phyloP scores from a whole-genome alignment of 1,284 basidiomycete genomes.

The Fomitopsis schrenkii region DNA sequence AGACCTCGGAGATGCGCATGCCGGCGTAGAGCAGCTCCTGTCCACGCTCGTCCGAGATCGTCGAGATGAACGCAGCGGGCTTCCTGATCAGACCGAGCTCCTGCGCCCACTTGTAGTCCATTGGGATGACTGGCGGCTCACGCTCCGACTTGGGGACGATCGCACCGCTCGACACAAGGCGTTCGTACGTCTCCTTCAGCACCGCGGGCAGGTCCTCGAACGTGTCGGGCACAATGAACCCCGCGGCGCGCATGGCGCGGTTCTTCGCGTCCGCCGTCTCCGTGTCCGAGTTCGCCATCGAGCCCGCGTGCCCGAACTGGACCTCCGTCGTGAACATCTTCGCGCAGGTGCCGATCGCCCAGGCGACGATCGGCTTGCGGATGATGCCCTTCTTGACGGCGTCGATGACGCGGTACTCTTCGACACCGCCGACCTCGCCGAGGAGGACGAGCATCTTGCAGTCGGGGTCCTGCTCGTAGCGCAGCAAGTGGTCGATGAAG shows the following conservation, averaged over 20 bases:
- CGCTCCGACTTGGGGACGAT: constrained; percentile 78
- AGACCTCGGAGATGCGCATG: constrained; percentile 98
- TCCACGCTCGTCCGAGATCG: constrained; percentile 98
- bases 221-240: constrained; percentile 96
- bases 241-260: constrained; percentile 89
- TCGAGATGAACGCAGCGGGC: constrained; percentile 99
- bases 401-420: constrained; percentile 99
- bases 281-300: constrained; percentile 95
- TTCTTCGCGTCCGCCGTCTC: constrained; percentile 99
- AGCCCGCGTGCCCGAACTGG: constrained; percentile 98
- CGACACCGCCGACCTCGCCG: constrained; percentile 97
- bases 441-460: constrained; percentile 99
- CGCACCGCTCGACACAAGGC: constrained; percentile 68
- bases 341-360: constrained; percentile 99
- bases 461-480: constrained; percentile 95
- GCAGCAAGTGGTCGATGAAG: constrained; percentile 98
- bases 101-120: constrained; percentile 99
- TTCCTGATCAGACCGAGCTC: constrained; percentile 98
- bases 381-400: constrained; percentile 93
- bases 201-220: constrained; percentile 94
- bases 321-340: constrained; percentile 99
- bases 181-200: constrained; percentile 83
- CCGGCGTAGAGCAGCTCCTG: constrained; percentile 98
- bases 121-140: constrained; percentile 93
- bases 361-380: constrained; percentile 98